Conservation (phyloP, 768 basidiomycete species). For the Phlebiopsis gigantea region DNA sequence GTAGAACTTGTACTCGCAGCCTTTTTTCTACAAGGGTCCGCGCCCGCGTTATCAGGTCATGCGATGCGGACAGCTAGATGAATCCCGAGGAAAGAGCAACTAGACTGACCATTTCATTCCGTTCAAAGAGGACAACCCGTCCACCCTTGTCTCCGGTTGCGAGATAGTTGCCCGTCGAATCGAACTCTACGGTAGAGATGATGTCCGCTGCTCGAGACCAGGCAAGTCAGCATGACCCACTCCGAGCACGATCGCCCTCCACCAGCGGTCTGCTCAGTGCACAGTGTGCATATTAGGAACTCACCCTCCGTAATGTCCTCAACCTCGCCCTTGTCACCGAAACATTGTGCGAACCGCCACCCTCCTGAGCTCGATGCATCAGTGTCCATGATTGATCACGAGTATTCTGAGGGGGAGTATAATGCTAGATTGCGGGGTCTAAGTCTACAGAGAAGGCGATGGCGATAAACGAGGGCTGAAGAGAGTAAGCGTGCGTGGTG, state of each 20-base stretch:
- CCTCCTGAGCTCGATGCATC: conserved; percentile 80
- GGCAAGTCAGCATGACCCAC: background rate
- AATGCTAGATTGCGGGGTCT: conserved; percentile 1
- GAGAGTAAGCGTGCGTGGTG: conserved; percentile 18
- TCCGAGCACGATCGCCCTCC: background rate
- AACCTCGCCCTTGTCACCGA: conserved; percentile 99
- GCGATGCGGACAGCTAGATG: conserved; percentile 2
- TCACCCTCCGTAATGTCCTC: conserved; percentile 99
- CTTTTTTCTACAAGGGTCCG: conserved; percentile 73
- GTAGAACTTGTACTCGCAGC: conserved; percentile 99
- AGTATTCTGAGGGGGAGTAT: background rate
- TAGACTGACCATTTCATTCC: conserved; percentile 84
- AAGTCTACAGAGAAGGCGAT: conserved; percentile 4
- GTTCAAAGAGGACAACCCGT: conserved; percentile 96
- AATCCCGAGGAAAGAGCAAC: background rate
- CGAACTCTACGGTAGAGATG: conserved; percentile 99
- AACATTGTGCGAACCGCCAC: conserved; percentile 99
- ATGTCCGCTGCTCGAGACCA: conserved; percentile 77
- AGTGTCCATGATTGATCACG: conserved; percentile 58
- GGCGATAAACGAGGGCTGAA: conserved; percentile 16
- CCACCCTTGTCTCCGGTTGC: conserved; percentile 99
- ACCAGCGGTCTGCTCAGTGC: background rate
- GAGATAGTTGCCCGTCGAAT: conserved; percentile 98
- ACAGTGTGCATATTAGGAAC: conserved; percentile 16
- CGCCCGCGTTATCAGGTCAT: conserved; percentile 4